Conservation (phyloP, 2,329 filamentous ascomycete species). For the Penicillium expansum region DNA sequence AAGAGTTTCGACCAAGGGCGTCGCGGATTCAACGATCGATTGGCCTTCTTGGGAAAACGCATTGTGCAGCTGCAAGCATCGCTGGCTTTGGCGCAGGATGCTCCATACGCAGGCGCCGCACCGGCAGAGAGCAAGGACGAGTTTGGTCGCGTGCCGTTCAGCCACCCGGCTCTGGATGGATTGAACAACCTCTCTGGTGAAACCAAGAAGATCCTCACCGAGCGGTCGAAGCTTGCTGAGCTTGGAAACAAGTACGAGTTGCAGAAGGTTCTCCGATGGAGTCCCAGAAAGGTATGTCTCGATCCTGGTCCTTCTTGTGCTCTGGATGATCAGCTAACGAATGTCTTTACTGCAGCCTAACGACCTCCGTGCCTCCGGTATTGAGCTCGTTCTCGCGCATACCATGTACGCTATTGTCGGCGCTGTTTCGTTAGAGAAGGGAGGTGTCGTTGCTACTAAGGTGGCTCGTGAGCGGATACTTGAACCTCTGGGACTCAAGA, state of each 20-base stretch:
- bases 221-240: slow-evolving; percentile 63
- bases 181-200: slow-evolving; percentile 66
- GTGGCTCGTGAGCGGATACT: slow-evolving; percentile 76
- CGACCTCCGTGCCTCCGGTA: slow-evolving; percentile 69
- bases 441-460: slow-evolving; percentile 71
- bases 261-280: slow-evolving; percentile 78
- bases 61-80: slow-evolving; percentile 64
- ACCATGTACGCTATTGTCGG: slow-evolving; percentile 83
- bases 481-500: slow-evolving; percentile 46
- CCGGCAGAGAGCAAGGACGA: slow-evolving; percentile 43
- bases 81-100: slow-evolving; percentile 56
- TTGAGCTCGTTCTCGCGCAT: slow-evolving; percentile 70
- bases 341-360: slow-evolving; percentile 49
- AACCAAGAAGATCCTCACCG: slow-evolving; percentile 61
- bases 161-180: slow-evolving; percentile 68
- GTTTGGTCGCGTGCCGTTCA: slow-evolving; percentile 62
- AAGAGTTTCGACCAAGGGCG: slow-evolving; percentile 97
- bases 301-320: slow-evolving; percentile 2
- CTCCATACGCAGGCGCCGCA: slow-evolving; percentile 33
- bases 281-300: slow-evolving; percentile 69
- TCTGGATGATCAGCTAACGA: neutral
- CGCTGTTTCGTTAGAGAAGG: slow-evolving; percentile 83
- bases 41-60: slow-evolving; percentile 77
- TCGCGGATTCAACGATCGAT: slow-evolving; percentile 87
- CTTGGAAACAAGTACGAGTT: slow-evolving; percentile 71